Conservation (phyloP, 2,329 filamentous ascomycete species). For the Colletotrichum salicis region DNA sequence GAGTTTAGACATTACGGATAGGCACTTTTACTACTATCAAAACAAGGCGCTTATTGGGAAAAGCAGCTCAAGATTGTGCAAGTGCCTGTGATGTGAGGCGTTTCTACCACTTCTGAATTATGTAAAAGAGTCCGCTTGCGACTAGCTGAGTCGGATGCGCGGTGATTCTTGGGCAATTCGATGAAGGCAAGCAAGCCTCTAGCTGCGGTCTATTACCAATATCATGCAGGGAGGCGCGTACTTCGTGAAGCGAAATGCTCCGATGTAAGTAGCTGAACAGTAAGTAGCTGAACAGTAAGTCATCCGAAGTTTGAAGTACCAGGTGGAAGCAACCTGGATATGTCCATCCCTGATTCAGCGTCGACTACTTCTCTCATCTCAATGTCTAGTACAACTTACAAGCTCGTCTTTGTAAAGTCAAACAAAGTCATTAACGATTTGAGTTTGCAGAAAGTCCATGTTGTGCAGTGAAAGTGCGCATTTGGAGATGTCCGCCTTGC, state of each 20-base stretch:
- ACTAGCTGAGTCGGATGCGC: too few species aligned
- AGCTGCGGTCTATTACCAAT: too few species aligned
- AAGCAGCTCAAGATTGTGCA: background rate
- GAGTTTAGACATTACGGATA: constrained; percentile 9
- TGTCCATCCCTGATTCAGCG: background rate
- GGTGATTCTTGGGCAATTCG: too few species aligned
- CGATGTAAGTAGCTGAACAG: background rate
- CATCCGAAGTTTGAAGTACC: background rate
- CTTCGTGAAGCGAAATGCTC: background rate
- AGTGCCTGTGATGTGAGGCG: background rate
- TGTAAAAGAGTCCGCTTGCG: background rate
- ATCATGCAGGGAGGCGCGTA: background rate
- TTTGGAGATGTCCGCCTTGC: constrained; percentile 1
- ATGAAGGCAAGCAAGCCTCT: too few species aligned
- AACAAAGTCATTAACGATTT: background rate
- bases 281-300: background rate
- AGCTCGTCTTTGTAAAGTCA: background rate
- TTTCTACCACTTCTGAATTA: background rate
- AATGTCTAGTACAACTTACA: background rate
- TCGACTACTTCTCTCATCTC: background rate
- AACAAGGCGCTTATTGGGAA: background rate
- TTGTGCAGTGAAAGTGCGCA: constrained; percentile 1
- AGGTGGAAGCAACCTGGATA: background rate
- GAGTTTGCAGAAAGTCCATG: background rate
- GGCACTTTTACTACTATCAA: background rate